phyloP scores from a whole-genome alignment of 2,329 filamentous ascomycete species.

The Colletotrichum eleusines region DNA sequence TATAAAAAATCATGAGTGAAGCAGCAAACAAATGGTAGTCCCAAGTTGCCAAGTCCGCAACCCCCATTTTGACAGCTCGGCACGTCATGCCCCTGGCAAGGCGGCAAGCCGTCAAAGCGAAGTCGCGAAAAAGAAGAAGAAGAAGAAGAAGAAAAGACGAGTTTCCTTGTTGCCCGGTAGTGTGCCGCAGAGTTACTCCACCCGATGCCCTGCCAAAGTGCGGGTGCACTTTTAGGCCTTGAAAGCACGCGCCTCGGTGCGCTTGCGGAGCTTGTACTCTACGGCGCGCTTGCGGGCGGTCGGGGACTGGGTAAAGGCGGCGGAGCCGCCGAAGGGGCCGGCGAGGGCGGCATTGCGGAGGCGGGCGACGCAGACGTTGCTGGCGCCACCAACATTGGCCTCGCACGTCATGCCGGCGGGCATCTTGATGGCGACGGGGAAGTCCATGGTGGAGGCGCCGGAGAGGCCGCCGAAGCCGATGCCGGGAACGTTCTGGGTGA shows the following conservation, averaged over 20 bases:
- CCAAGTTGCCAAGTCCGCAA: neutral
- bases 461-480: slow-evolving; percentile 67
- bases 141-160: neutral
- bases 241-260: slow-evolving; percentile 47
- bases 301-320: slow-evolving; percentile 71
- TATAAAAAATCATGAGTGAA: slow-evolving; percentile 10
- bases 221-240: slow-evolving; percentile 27
- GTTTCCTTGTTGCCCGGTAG: slow-evolving; percentile 11
- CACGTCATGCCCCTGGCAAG: slow-evolving; percentile 21
- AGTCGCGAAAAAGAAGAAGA: slow-evolving; percentile 6
- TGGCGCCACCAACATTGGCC: slow-evolving; percentile 67
- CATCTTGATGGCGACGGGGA: slow-evolving; percentile 74
- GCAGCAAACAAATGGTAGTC: neutral
- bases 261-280: slow-evolving; percentile 60
- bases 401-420: slow-evolving; percentile 75
- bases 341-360: slow-evolving; percentile 71
- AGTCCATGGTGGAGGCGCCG: slow-evolving; percentile 70
- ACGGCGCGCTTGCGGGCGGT: slow-evolving; percentile 72
- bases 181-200: slow-evolving; percentile 10
- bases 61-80: slow-evolving; percentile 5
- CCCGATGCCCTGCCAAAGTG: slow-evolving; percentile 20
- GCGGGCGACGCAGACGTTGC: slow-evolving; percentile 74
- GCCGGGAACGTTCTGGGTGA: slow-evolving; percentile 73
- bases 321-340: slow-evolving; percentile 75
- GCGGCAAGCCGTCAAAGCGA: neutral